Conservation (phyloP, 2,329 filamentous ascomycete genomes). For the Ceratocystis eucalypticola region DNA sequence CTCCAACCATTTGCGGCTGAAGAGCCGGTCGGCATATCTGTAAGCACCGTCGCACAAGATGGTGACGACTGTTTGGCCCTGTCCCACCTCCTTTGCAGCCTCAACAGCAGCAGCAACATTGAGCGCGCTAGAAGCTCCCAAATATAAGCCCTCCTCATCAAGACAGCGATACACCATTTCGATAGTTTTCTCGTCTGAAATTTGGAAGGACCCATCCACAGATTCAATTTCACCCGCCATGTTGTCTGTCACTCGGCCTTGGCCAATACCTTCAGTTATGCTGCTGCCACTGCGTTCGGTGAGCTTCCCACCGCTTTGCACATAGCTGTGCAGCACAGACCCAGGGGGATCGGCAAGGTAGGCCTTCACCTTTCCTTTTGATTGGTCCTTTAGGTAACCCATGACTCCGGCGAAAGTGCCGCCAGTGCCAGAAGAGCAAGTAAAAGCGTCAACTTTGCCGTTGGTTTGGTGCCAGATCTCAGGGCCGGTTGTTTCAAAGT, state of each 20-base stretch:
- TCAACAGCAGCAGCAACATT: constrained; percentile 95
- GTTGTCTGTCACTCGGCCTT: constrained; percentile 94
- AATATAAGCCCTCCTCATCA: constrained; percentile 88
- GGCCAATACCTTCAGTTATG: constrained; percentile 96
- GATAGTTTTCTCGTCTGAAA: constrained; percentile 86
- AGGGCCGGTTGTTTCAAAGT: constrained; percentile 91
- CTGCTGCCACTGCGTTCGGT: constrained; percentile 69
- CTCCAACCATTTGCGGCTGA: constrained; percentile 80
- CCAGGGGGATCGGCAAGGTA: constrained; percentile 92
- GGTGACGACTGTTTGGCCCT: constrained; percentile 82
- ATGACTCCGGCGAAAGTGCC: constrained; percentile 85
- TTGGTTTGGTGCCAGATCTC: constrained; percentile 92
- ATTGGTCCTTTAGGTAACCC: constrained; percentile 73
- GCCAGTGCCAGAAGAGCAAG: constrained; percentile 83
- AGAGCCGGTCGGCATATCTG: constrained; percentile 83
- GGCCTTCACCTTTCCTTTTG: constrained; percentile 63
- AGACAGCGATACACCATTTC: constrained; percentile 96
- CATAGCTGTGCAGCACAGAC: constrained; percentile 83
- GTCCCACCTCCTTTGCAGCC: constrained; percentile 78
- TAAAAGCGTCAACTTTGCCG: constrained; percentile 83
- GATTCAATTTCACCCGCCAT: constrained; percentile 70
- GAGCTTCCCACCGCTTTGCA: constrained; percentile 70
- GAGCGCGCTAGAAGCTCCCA: constrained; percentile 83
- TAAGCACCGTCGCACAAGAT: constrained; percentile 95
- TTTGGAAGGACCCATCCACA: constrained; percentile 70